phyloP scores from a whole-genome alignment of 2,329 filamentous ascomycete species.

The Fusarium newnesense region DNA sequence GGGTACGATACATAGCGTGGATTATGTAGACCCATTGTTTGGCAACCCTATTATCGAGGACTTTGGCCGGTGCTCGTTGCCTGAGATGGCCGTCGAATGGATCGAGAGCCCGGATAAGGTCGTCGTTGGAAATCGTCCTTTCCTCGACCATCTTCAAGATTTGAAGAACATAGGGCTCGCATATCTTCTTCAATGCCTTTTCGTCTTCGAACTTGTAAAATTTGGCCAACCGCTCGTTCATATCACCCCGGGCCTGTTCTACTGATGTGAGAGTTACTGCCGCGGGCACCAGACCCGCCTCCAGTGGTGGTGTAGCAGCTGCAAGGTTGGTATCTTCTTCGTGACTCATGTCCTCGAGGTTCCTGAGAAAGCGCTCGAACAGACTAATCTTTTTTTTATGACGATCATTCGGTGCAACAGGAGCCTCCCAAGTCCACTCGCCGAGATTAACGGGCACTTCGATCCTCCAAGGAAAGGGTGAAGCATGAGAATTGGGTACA shows the following conservation, averaged over 20 bases:
- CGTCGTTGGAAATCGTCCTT: slow-evolving; percentile 21
- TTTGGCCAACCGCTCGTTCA: not conserved
- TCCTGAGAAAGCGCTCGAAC: slow-evolving; percentile 44
- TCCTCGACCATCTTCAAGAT: slow-evolving; percentile 17
- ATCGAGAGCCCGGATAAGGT: slow-evolving; percentile 33
- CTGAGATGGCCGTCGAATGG: slow-evolving; percentile 25
- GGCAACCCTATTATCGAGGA: slow-evolving; percentile 21
- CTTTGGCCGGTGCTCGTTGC: not conserved
- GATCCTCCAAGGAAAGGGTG: slow-evolving; percentile 59
- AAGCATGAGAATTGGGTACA: slow-evolving; percentile 52
- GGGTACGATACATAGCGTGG: slow-evolving; percentile 14
- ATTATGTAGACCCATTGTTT: slow-evolving; percentile 22
- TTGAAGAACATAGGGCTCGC: slow-evolving; percentile 7
- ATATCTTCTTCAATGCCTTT: slow-evolving; percentile 8
- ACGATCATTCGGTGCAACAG: slow-evolving; percentile 48
- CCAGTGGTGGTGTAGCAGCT: not conserved
- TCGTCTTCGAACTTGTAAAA: not conserved
- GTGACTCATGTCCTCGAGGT: slow-evolving; percentile 38
- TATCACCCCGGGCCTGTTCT: not conserved
- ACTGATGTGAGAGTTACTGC: not conserved
- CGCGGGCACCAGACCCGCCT: not conserved
- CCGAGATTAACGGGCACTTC: slow-evolving; percentile 56
- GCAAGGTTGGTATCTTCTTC: not conserved
- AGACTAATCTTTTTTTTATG: slow-evolving; percentile 37
- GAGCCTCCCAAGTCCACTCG: slow-evolving; percentile 64